A percentile compares a stretch with the other conserved stretches of the same genome.
Evolutionary conservation across 768 basidiomycete genomes (phyloP).

Genomic region (Tylopilus plumbeoviolaceoides): DNA sequence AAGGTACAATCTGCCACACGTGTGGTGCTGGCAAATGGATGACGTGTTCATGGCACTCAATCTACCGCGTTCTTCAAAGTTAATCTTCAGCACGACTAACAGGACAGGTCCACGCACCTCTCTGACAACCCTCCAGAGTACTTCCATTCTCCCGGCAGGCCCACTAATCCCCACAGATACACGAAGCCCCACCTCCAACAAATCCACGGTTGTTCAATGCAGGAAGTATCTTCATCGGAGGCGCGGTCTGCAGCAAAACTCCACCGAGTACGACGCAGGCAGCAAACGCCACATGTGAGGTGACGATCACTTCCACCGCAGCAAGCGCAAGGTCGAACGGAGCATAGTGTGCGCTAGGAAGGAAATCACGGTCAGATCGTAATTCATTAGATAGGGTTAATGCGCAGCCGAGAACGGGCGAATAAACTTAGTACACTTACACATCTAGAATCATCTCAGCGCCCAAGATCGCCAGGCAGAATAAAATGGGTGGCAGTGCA

Average conservation of each 20-base stretch:
- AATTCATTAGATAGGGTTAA: neutral
- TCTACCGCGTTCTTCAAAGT: slow-evolving; percentile 36
- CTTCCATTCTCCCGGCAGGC: slow-evolving; percentile 67
- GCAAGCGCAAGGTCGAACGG: slow-evolving; percentile 83
- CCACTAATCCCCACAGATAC: slow-evolving; percentile 3
- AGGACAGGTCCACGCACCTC: slow-evolving; percentile 50
- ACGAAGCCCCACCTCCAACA: neutral
- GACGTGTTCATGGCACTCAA: slow-evolving; percentile 82
- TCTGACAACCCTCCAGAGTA: slow-evolving; percentile 74
- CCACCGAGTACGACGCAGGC: slow-evolving; percentile 81
- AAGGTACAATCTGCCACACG: slow-evolving; percentile 67
- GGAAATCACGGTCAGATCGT: neutral
- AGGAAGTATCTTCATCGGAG: slow-evolving; percentile 34
- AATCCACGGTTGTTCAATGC: slow-evolving; percentile 14
- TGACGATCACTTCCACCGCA: slow-evolving; percentile 66
- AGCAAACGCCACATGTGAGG: slow-evolving; percentile 80
- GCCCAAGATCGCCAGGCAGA: slow-evolving; percentile 51
- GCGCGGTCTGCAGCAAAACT: slow-evolving; percentile 87
- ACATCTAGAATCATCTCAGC: slow-evolving; percentile 53
- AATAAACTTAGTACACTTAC: slow-evolving; percentile 40
- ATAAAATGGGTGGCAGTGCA: slow-evolving; percentile 57
- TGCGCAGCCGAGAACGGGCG: neutral
- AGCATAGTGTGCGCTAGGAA: slow-evolving; percentile 50
- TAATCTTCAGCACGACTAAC: neutral
- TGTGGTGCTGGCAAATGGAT: slow-evolving; percentile 79